Base-by-base conservation (phyloP, 2,329 filamentous ascomycete genomes). In the Claviceps sp. region DNA sequence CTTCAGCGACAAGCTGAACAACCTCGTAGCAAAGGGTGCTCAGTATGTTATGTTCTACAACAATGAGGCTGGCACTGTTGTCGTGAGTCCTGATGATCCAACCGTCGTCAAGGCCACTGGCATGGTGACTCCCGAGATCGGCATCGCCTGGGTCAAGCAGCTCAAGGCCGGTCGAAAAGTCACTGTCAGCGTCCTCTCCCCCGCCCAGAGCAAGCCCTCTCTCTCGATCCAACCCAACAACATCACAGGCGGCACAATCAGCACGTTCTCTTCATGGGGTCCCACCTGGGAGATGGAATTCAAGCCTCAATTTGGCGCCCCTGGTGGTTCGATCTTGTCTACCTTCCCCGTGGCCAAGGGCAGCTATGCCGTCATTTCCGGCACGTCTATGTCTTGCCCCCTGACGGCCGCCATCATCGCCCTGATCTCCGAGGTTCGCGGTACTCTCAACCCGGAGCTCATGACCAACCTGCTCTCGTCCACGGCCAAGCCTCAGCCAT, bases 1-100 rank as follows among this genome's bases (percentile, higher is more conserved):
- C 4, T 38, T 39, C 11, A 14, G 11, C 5, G 1, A 44, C 3
- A 48, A 50, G 34, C 37, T 14, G 11, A n/a, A 11, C 2, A 50
- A 54, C 50, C 3, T 50, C 16, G 30, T 17, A 3, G 40, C 47
- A 5, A 70, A 70, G 45, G 81, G 81, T 8, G 81, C 78, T 49
- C 73, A 75, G 59, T 81, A 82, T 56, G 64, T 85, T 50, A 65
- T 84, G 57, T 68, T 81, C 59, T 84, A 83, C 64, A 82, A 83
- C 70, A 78, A 76, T 56, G 56, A 52, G 56, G 16, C 22, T 5
- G 13, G 48, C 6, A 11, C 77, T 74, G 5, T 30, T 14, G 5
- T 6, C 7, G n/a, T 42, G 14, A 17, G 7, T 14, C 44, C 16
- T 14, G 22, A 34, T 6, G 7, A 42, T 6, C 65, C 69, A 6